These are phyloP conservation scores for Picochlorum sp. DNA, from an alignment of 139 green algal genomes.

Conservation along the genomic window DNA sequence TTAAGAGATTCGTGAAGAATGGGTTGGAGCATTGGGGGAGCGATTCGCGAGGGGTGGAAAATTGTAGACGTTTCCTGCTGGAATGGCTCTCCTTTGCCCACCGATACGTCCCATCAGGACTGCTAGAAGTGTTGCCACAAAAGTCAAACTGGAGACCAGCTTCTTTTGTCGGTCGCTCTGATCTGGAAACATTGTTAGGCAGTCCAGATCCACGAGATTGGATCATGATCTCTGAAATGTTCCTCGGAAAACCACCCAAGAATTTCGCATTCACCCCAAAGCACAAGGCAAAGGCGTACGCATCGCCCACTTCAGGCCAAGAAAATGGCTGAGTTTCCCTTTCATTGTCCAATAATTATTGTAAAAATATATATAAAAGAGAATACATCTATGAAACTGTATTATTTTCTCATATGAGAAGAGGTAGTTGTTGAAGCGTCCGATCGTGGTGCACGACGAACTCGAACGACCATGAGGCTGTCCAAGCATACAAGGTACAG, in stretches of 20 bases:
- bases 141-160: constrained; percentile 67
- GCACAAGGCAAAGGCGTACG: constrained; percentile 60
- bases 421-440: too few species aligned
- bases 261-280: constrained; percentile 80
- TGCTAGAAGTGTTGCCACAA: constrained; percentile 79
- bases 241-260: constrained; percentile 68
- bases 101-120: constrained; percentile 90
- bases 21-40: constrained; percentile 93
- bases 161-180: constrained; percentile 45
- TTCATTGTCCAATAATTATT: too few species aligned
- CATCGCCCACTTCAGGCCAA: background rate
- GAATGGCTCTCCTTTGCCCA: constrained; percentile 92
- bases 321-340: background rate
- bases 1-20: constrained; percentile 56
- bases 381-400: too few species aligned
- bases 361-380: too few species aligned
- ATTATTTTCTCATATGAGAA: too few species aligned
- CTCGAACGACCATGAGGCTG: too few species aligned
- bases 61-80: constrained; percentile 84
- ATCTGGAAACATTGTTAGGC: constrained; percentile 83
- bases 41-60: constrained; percentile 86
- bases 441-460: too few species aligned
- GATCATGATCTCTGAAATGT: constrained; percentile 82
- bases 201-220: constrained; percentile 58
- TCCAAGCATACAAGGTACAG: too few species aligned